Conservation (phyloP, 257 asterid species). For the Echites panduratus region DNA sequence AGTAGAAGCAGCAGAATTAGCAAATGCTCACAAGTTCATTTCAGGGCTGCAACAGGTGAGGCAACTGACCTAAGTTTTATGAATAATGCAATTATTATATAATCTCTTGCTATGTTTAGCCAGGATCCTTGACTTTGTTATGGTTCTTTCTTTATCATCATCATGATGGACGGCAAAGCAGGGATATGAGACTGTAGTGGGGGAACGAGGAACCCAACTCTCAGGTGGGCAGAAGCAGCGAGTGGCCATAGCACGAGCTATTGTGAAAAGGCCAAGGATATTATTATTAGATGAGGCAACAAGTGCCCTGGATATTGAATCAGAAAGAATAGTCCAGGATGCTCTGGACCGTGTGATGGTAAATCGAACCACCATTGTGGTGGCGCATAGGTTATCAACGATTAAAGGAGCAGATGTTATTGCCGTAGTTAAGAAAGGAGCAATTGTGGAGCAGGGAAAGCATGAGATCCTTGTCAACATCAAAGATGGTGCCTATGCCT, state of each 20-base stretch:
- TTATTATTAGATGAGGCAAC: constrained; percentile 81
- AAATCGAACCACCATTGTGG: constrained; percentile 66
- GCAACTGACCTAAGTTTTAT: background rate
- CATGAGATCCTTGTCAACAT: constrained; percentile 59
- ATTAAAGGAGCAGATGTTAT: constrained; percentile 70
- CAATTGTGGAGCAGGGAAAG: constrained; percentile 72
- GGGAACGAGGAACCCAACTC: constrained; percentile 72
- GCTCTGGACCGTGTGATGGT: constrained; percentile 74
- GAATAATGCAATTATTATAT: no score
- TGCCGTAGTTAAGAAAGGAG: constrained; percentile 79
- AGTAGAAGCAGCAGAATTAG: constrained; percentile 66
- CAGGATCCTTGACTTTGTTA: background rate
- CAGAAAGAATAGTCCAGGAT: constrained; percentile 78
- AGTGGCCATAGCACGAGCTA: constrained; percentile 84
- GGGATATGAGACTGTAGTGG: constrained; percentile 82
- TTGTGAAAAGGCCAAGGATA: constrained; percentile 64
- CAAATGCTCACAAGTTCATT: constrained; percentile 87
- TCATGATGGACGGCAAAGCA: constrained; percentile 11
- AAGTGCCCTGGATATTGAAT: constrained; percentile 76
- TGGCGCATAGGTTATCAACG: constrained; percentile 82
- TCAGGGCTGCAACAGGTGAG: constrained; percentile 52
- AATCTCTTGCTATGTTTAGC: background rate
- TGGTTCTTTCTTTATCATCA: background rate
- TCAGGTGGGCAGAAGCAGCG: constrained; percentile 95
- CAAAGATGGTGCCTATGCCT: constrained; percentile 61